Base-by-base conservation (phyloP, 2,329 filamentous ascomycete species). In the Cladophialophora immunda region DNA sequence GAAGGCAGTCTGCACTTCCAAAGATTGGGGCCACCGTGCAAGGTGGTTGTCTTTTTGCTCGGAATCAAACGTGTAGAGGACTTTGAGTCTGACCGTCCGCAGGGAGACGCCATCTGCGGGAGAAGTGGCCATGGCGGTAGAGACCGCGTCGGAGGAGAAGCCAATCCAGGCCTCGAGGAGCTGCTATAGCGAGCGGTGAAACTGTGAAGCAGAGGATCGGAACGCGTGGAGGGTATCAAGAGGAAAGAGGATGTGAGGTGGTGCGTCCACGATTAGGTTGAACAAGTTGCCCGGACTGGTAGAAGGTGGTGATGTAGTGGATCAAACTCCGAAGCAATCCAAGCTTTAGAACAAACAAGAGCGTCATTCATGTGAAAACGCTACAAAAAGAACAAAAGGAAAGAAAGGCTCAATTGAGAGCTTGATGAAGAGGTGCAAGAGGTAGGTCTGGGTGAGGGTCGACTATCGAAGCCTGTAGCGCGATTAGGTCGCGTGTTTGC, bases 61-160 rank as follows among this genome's bases (percentile, higher is more conserved):
- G 76, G 90, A 89, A 78, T 98, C 94, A 81, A 98, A 97, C 34
- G 93, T 97, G 81, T 98, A 99, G 68, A 97, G 89, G 58, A 98
- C 91, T 85, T 98, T 98, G 79, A 98, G 84, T 80, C 88, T 88
- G 88, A 92, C 90, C 50, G 84, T 81, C 74, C 85, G 87, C 77
- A 86, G 68, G 64, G 76, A 77, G 75, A 78, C 71, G 80, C 78
- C 79, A 80, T 81, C 68, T 61, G 69, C 66, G 25, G 72, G 72
- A 55, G 73, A 74, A 55, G 72, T 71, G 63, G 69, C 72, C 59
- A 69, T 68, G 50, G 36, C 47, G 53, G n/a, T 27, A 22, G 34
- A 29, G 53, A 27, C 53, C 34, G 25, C 50, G 34, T 22, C 17
- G 36, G 34, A 27, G 25, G 25, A 27, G 52, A 32, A 53, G 66